Base-by-base conservation (phyloP, 169 alveolate genomes). In the Besnoitia besnoiti region DNA sequence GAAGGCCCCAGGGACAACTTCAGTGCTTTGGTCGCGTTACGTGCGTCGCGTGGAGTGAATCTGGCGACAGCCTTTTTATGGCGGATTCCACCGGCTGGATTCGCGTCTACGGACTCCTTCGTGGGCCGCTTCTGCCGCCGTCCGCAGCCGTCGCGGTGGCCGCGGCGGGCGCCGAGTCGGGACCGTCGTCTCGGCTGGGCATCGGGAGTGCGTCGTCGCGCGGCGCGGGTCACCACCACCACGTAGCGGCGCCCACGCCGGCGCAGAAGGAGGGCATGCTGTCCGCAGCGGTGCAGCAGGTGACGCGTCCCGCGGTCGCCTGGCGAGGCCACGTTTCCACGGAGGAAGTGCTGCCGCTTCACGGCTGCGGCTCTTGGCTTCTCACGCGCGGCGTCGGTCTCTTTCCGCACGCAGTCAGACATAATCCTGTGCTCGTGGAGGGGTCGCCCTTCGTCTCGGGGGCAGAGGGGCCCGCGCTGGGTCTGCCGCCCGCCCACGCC, bases 41-140 rank as follows among this genome's bases (percentile, higher is more conserved):
- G 0, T 51, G 73, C 39, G 93, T 75, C 51, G 93, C 50, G 27
- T 90, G 93, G 93, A 85, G 49, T 51, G 90, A 73, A 7, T 85
- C 76, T 27, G 93, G 93, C 5, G 93, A 90, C 85, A 50, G 85
- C 27, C 62, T 90, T 50, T 85, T 55, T 61, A 73, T 90, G 10
- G 85, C 90, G 14, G 93, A 90, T 42, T 21, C 82, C 7, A 37
- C 59, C 19, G 93, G 93, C 19, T 90, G 93, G 93, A 82, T 79
- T 1, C 77, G 51, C 30, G 88, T 90, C 44, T 90, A 35, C 73
- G 62, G 85, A 12, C 67, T 90, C n/a, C 85, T 90, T 12, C 93
- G 93, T 30, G 93, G 93, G 49, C 93, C 93, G n/a, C 90, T 90
- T 42, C 80, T 90, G 90, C 67, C 93, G 21, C 93, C 93, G 47